Evolutionary conservation across 139 green algal species (phyloP).

Genomic region (Raphidocelis subcapitata): DNA sequence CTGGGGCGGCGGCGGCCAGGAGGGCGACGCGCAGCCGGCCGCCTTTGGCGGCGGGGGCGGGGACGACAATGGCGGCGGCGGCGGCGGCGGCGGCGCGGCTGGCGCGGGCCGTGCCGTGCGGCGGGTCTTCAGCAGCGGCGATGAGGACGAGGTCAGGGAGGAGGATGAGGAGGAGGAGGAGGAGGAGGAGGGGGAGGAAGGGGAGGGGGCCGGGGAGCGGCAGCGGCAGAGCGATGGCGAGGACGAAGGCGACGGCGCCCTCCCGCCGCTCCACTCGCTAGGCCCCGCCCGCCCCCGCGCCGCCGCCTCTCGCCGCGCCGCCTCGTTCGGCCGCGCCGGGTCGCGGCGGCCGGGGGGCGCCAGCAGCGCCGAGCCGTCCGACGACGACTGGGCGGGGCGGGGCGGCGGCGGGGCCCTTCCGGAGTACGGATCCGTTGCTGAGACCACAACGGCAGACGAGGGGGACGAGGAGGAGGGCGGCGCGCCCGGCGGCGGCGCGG

Average conservation of each 20-base stretch:
- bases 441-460: slow-evolving; percentile 44
- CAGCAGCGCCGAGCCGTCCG: background rate
- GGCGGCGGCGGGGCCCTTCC: background rate
- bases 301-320: background rate
- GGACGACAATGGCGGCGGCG: no score
- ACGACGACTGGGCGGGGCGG: background rate
- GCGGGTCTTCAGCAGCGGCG: no score
- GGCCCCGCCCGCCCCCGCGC: background rate
- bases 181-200: background rate
- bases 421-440: slow-evolving; percentile 43
- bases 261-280: no score
- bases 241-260: background rate
- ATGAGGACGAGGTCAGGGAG: no score
- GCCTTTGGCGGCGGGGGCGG: no score
- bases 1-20: no score
- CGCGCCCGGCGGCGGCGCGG: background rate
- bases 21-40: no score
- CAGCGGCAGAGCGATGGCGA: background rate
- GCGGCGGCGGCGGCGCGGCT: no score
- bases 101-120: no score
- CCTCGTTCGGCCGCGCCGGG: background rate
- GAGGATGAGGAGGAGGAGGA: no score
- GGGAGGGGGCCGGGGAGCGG: background rate
- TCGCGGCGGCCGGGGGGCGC: background rate
- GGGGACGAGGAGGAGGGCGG: slow-evolving; percentile 38